Evolutionary conservation across 495 filamentous ascomycete genomes (phyloP).

Genomic region (Hypoxylon trugodes): DNA sequence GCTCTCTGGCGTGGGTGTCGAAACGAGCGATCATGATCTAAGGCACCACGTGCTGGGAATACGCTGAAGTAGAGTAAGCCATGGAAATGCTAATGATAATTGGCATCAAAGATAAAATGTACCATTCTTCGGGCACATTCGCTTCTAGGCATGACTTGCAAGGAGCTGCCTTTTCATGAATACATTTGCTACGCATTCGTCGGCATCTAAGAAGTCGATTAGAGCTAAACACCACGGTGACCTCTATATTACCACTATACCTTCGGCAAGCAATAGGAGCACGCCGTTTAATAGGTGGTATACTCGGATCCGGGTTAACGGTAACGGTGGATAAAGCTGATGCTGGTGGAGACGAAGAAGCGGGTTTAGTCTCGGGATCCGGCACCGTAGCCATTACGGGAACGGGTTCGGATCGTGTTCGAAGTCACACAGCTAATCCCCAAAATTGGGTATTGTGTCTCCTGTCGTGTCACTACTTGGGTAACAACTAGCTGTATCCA

Average conservation of each 20-base stretch:
- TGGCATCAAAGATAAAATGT: conserved; percentile 11
- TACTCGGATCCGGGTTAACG: conserved; percentile 16
- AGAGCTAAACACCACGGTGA: conserved; percentile 9
- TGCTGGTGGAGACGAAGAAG: conserved; percentile 26
- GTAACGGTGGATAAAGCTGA: conserved; percentile 12
- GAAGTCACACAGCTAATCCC: conserved; percentile 32
- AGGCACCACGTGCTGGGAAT: conserved; percentile 55
- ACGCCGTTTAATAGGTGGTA: conserved; percentile 50
- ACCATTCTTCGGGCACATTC: conserved; percentile 57
- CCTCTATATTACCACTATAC: conserved; percentile 37
- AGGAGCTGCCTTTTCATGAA: conserved; percentile 55
- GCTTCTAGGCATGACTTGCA: conserved; percentile 55
- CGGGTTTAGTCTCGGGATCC: conserved; percentile 15
- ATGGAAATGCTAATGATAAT: not conserved
- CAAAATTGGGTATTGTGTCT: conserved; percentile 26
- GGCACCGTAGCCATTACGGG: conserved; percentile 27
- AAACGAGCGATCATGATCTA: conserved; percentile 55
- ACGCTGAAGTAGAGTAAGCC: conserved; percentile 39
- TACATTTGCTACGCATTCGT: conserved; percentile 59
- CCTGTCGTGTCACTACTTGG: conserved; percentile 25
- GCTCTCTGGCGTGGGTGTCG: conserved; percentile 56
- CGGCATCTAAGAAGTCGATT: conserved; percentile 50
- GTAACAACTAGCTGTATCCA: conserved; percentile 12
- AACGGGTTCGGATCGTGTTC: conserved; percentile 12
- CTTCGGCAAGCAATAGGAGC: conserved; percentile 60